Percentiles rank a stretch among this genome's conserved stretches.
Evolutionary conservation across 495 filamentous ascomycete species (phyloP).

Genomic region (Penicillium ochrochloron): DNA sequence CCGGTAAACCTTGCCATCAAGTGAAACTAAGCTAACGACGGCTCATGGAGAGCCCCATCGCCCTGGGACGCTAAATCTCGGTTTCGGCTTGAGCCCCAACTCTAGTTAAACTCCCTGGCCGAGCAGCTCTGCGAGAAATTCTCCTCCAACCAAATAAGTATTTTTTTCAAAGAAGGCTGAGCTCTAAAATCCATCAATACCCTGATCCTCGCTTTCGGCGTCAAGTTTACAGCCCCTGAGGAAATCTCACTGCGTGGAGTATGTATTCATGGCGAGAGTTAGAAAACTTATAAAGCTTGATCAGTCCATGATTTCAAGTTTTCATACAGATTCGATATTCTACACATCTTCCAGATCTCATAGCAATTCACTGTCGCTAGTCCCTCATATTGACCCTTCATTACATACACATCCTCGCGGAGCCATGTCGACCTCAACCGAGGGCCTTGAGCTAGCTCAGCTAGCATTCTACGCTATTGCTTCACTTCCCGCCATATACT

Average conservation of each 20-base stretch:
- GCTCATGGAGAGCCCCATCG: background rate
- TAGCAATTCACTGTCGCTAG: background rate
- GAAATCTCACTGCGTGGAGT: background rate
- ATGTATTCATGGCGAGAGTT: background rate
- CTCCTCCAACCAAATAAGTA: background rate
- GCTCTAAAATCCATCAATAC: background rate
- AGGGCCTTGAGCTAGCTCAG: slow-evolving; percentile 37
- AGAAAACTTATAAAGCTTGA: slow-evolving; percentile 1
- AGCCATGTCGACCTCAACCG: slow-evolving; percentile 18
- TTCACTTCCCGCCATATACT: slow-evolving; percentile 38
- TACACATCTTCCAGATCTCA: background rate
- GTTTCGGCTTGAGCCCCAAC: background rate
- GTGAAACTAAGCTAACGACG: background rate
- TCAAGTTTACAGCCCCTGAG: background rate
- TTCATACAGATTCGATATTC: background rate
- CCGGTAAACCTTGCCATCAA: background rate
- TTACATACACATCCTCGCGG: background rate
- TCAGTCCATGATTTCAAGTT: background rate
- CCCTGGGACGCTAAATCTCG: background rate
- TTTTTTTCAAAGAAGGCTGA: background rate
- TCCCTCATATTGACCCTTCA: background rate
- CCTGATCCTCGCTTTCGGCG: slow-evolving; percentile 12
- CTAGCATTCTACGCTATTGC: slow-evolving; percentile 41
- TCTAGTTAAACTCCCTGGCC: background rate
- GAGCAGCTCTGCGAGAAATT: background rate